A percentile compares a stretch with the other conserved stretches of the same genome.
Evolutionary conservation across 2,329 filamentous ascomycete species (phyloP).

Genomic region (Hypoxylon rubiginosum): DNA sequence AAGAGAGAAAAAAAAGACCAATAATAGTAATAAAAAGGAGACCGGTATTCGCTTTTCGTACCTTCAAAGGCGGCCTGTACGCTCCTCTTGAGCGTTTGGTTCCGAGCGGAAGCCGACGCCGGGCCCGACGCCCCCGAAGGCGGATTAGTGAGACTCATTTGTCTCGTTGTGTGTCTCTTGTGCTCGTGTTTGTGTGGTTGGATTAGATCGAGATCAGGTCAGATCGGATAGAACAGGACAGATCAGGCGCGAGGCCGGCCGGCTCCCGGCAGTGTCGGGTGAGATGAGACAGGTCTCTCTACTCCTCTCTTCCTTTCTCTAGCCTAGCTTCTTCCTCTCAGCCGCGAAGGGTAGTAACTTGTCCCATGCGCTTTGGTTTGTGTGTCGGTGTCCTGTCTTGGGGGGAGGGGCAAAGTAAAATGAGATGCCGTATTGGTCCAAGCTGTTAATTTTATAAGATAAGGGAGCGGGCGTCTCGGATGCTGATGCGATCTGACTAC

Average conservation of each 20-base stretch:
- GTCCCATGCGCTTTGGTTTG: conserved; percentile 24
- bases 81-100: conserved; percentile 68
- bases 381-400: conserved; percentile 14
- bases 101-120: conserved; percentile 60
- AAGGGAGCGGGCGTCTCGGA: conserved; percentile 24
- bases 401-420: conserved; percentile 6
- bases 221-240: conserved; percentile 11
- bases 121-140: conserved; percentile 64
- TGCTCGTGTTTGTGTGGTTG: conserved; percentile 28
- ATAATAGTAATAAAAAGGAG: conserved; percentile 25
- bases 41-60: conserved; percentile 57
- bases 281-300: conserved; percentile 41
- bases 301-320: background rate
- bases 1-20: conserved; percentile 29
- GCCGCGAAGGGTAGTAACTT: conserved; percentile 29
- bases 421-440: conserved; percentile 36
- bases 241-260: conserved; percentile 28
- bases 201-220: conserved; percentile 14
- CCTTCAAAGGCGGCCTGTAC: conserved; percentile 73
- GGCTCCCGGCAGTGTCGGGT: conserved; percentile 38
- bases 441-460: conserved; percentile 13
- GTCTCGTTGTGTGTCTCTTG: conserved; percentile 12
- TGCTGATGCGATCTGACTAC: conserved; percentile 8
- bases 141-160: conserved; percentile 69
- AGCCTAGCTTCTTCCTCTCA: too few relatives aligned